phyloP scores from a whole-genome alignment of 2,329 filamentous ascomycete species.

The Huntiella savannae region DNA sequence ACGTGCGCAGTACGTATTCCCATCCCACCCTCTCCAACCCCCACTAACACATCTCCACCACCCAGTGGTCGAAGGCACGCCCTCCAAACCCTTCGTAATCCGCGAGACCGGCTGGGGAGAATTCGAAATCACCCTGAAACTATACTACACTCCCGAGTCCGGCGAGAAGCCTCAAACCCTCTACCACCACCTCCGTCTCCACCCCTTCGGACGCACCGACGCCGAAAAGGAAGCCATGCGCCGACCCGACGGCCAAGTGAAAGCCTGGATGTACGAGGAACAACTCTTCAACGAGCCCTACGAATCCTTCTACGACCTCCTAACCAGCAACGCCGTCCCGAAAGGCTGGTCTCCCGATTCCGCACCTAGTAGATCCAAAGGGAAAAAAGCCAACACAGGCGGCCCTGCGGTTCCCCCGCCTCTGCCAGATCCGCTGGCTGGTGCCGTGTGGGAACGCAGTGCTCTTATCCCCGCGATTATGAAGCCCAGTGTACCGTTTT shows the following conservation, averaged over 20 bases:
- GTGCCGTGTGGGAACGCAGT: slow-evolving; percentile 43
- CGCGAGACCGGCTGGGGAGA: slow-evolving; percentile 94
- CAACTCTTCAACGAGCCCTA: slow-evolving; percentile 96
- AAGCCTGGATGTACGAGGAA: slow-evolving; percentile 75
- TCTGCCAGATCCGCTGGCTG: slow-evolving; percentile 21
- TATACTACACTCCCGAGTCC: slow-evolving; percentile 77
- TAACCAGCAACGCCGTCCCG: slow-evolving; percentile 53
- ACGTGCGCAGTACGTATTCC: slow-evolving; percentile 46
- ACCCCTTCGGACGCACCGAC: slow-evolving; percentile 74
- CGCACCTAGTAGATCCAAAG: slow-evolving; percentile 26
- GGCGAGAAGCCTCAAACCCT: slow-evolving; percentile 91
- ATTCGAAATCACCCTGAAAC: slow-evolving; percentile 87
- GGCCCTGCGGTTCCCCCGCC: slow-evolving; percentile 19
- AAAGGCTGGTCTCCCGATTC: slow-evolving; percentile 21
- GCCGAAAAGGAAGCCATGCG: slow-evolving; percentile 45
- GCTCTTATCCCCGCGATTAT: slow-evolving; percentile 56
- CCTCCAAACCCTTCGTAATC: slow-evolving; percentile 56
- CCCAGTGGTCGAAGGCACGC: slow-evolving; percentile 50
- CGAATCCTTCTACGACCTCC: slow-evolving; percentile 71
- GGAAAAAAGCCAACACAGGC: slow-evolving; percentile 27
- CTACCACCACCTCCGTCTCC: slow-evolving; percentile 79
- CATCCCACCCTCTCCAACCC: background rate
- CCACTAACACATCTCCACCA: background rate
- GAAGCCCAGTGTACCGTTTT: slow-evolving; percentile 52
- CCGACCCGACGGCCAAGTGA: slow-evolving; percentile 41